Evolutionary conservation across 2,329 filamentous ascomycete genomes (phyloP), one percentile per base, ranked within the genome.

Genomic region (Ophiocordyceps unilateralis): DNA sequence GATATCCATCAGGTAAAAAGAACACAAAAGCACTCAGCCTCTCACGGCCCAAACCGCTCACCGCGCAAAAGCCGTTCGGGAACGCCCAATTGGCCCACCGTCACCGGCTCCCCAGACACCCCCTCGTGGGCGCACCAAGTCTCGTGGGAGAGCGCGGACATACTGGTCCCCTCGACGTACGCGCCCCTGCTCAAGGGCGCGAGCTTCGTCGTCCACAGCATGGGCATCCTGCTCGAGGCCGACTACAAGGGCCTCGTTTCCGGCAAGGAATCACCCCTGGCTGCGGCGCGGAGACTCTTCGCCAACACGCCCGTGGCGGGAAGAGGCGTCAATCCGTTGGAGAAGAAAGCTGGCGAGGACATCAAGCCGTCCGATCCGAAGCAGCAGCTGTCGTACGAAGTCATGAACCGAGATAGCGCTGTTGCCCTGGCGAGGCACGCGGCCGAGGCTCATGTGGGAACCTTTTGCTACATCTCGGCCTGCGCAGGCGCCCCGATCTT

Each of bases 171-270:
- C 1, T 67, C 74, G 1, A 83, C 83, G 17, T 98, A 95, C 65
- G 75, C 74, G 9, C 67, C 80, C 1, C 74, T 89, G 40, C 75
- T 98, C 47, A 73, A 76, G 50, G 76, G 74, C 44, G 84, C 87
- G 47, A 77, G 86, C 58, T 88, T 79, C 44, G 88, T 96, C 22
- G 81, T 98, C 40, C 91, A 98, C 69, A 86, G 74, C 55, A 88
- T 96, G 81, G 91, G 91, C 10, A 95, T 98, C 53, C 72, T 98
- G 17, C 75, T 98, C 10, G 91, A 98, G 67, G 87, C 88, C 41
- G 91, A 98, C 67, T 98, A 98, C 75, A 98, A 98, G 64, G 83
- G 83, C 51, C 81, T 94, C 15, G 59, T 98, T 22, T 81, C 78
- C 19, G 91, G 91, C 41, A 78, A 75, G 46, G 88, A 94, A 54